These are phyloP conservation scores for Tuber umbilicatum DNA, from an alignment of 495 filamentous ascomycete genomes.

Conservation along the genomic window DNA sequence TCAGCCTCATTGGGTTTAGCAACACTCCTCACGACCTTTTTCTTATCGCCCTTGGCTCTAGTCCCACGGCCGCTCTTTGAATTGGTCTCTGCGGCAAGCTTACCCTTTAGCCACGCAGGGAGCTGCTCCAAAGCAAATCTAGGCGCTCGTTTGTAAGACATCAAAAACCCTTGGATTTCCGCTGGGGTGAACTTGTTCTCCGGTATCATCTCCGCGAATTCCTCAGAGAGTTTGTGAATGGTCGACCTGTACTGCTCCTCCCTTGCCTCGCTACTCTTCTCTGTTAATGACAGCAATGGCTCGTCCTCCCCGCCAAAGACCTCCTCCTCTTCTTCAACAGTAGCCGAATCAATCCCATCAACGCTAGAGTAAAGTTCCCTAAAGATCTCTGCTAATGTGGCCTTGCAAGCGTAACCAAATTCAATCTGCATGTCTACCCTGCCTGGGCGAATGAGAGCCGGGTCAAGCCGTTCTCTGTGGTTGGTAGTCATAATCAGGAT, in stretches of 20 bases:
- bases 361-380: slow-evolving; percentile 37
- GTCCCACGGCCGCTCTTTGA: slow-evolving; percentile 15
- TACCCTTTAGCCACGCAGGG: slow-evolving; percentile 26
- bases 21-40: slow-evolving; percentile 3
- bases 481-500: slow-evolving; percentile 85
- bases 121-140: slow-evolving; percentile 30
- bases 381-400: slow-evolving; percentile 38
- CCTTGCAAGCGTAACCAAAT: slow-evolving; percentile 51
- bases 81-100: neutral
- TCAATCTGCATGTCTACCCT: slow-evolving; percentile 68
- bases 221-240: slow-evolving; percentile 46
- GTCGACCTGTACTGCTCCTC: slow-evolving; percentile 40
- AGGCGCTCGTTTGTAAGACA: slow-evolving; percentile 49
- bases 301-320: slow-evolving; percentile 35
- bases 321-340: slow-evolving; percentile 35
- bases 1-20: slow-evolving; percentile 15
- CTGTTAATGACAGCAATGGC: slow-evolving; percentile 12
- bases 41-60: slow-evolving; percentile 14
- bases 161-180: slow-evolving; percentile 60
- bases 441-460: slow-evolving; percentile 68
- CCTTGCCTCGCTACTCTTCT: slow-evolving; percentile 38
- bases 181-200: slow-evolving; percentile 57
- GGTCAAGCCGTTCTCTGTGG: slow-evolving; percentile 66
- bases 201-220: slow-evolving; percentile 52
- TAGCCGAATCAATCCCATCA: slow-evolving; percentile 31